Evolutionary conservation across 495 filamentous ascomycete genomes (phyloP).

Genomic region (Astrocystis sublimbata): DNA sequence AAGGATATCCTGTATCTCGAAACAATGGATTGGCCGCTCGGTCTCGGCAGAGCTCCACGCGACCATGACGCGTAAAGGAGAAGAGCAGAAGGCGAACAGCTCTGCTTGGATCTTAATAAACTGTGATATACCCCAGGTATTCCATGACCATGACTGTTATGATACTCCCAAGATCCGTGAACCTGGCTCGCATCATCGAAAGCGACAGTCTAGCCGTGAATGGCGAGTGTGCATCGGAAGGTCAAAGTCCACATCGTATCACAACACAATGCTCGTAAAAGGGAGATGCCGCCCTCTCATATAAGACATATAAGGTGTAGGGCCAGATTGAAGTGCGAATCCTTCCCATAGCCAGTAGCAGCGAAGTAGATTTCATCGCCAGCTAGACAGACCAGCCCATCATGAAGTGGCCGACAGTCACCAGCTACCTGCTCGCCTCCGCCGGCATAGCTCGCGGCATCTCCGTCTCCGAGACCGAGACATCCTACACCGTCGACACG

Average conservation of each 20-base stretch:
- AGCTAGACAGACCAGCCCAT: conserved; percentile 4
- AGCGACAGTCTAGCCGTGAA: background rate
- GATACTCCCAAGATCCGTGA: background rate
- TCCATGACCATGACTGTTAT: background rate
- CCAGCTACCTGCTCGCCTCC: conserved; percentile 24
- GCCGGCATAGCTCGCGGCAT: conserved; percentile 32
- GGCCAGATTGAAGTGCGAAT: background rate
- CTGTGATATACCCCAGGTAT: conserved; percentile 2
- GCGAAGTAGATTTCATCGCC: background rate
- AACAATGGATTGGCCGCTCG: too few relatives aligned
- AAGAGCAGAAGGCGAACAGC: background rate
- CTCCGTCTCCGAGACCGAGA: conserved; percentile 27
- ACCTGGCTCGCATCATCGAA: background rate
- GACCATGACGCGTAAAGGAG: too few relatives aligned
- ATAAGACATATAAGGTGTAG: conserved; percentile 6
- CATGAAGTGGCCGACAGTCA: conserved; percentile 20
- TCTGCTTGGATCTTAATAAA: conserved; percentile 3
- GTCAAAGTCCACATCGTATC: background rate
- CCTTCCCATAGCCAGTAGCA: too few relatives aligned
- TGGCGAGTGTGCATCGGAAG: conserved; percentile 10
- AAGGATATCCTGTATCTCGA: too few relatives aligned
- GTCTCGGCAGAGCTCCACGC: conserved; percentile 10
- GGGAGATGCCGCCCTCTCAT: background rate
- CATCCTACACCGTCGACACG: conserved; percentile 46
- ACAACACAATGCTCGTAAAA: background rate